Percentiles rank a stretch among this genome's conserved stretches.
Evolutionary conservation across 2,329 filamentous ascomycete genomes (phyloP).

Genomic region (Coniochaeta sp.): DNA sequence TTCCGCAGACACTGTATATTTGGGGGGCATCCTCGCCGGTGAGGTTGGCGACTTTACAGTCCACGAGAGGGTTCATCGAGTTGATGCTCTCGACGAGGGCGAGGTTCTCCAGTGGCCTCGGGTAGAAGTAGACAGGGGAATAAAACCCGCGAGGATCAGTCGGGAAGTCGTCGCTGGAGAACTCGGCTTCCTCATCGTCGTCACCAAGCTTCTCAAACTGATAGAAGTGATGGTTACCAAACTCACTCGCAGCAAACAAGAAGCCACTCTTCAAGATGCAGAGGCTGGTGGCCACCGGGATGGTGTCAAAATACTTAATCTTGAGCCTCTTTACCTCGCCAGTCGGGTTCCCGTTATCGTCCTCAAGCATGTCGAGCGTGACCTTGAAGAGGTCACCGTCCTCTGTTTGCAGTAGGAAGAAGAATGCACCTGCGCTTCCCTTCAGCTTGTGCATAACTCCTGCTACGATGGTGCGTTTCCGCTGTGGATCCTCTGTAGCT

Average conservation of each 20-base stretch:
- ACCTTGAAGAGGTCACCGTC: constrained; percentile 99
- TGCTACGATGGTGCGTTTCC: constrained; percentile 78
- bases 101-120: constrained; percentile 72
- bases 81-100: constrained; percentile 78
- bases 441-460: constrained; percentile 98
- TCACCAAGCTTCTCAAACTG: constrained; percentile 97
- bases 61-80: constrained; percentile 84
- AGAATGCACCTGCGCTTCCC: constrained; percentile 75
- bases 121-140: constrained; percentile 76
- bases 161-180: constrained; percentile 74
- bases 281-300: constrained; percentile 78
- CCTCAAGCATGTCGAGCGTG: constrained; percentile 82
- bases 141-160: constrained; percentile 66
- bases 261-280: constrained; percentile 95
- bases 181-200: constrained; percentile 84
- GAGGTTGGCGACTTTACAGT: constrained; percentile 86
- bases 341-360: constrained; percentile 68
- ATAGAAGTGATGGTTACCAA: constrained; percentile 89
- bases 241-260: constrained; percentile 85
- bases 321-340: constrained; percentile 77
- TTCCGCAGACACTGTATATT: constrained; percentile 88
- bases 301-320: constrained; percentile 97
- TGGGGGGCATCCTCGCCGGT: constrained; percentile 91
- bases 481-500: constrained; percentile 82
- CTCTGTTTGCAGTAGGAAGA: constrained; percentile 91